Evolutionary conservation across 768 basidiomycete genomes (phyloP), one percentile per base, ranked within the genome.

Genomic region (Pluteus cervinus): DNA sequence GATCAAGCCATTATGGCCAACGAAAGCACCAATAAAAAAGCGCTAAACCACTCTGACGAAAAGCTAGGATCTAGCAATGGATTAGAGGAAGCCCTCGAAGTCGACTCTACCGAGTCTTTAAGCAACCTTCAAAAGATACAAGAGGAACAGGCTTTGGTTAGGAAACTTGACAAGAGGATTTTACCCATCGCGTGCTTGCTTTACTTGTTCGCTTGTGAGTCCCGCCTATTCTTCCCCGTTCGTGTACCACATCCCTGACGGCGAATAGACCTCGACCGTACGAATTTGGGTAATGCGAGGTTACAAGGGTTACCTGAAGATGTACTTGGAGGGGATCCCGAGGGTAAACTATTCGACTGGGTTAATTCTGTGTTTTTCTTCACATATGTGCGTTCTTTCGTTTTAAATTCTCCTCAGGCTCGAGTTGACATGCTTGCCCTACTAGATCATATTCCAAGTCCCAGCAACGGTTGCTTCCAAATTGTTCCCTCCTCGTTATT

Each of bases 281-380:
- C 81, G 1, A 87, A 87, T 52, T 52, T 87, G 28, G 86, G 86
- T 11, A 88, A 89, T 52, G 86, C 86, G 32, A 72, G 85, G 35
- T 62, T 87, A 25, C 82, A 82, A 58, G 79, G 82, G 8, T 58
- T 89, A 9, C 71, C 79, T 3, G 53, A 73, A 25, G 81, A 87
- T 42, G 60, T 65, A 9, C 73, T 88, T 9, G 69, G 68, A 9
- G 83, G 84, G 5, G 86, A 87, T 48, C 71, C 71, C 7, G 78
- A 75, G 0, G 84, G 86, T 1, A 44, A 66, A 16, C 62, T 77
- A n/a, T 87, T 84, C 50, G 84, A 84, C 52, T 86, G 83, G 85
- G 58, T 85, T 29, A 82, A 79, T 40, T 80, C 84, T 1, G 68
- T 71, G 6, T 89, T 88, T 61, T 88, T 81, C 59, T 76, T 88